Evolutionary conservation across 768 basidiomycete genomes (phyloP), one percentile per base, ranked within the genome.

Genomic region (Termitomyces sp.): DNA sequence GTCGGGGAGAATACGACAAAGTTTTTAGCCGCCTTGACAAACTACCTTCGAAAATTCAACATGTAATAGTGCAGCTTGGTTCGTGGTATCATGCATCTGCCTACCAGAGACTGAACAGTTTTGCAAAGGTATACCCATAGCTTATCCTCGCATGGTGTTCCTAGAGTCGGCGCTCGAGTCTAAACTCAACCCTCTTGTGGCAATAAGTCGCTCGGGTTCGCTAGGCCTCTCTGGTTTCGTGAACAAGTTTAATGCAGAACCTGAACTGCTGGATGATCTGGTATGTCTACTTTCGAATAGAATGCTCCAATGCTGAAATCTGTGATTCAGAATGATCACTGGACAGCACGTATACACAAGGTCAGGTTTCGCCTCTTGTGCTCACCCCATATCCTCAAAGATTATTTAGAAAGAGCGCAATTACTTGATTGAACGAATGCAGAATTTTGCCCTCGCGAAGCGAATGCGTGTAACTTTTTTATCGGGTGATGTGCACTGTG

Each of bases 71-170:
- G 42, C 90, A 91, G 63, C 67, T 94, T 24, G 95, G 95, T 81
- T 65, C 42, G 53, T 55, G 16, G n/a, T n/a, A n/a, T 5, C 20
- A n/a, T 49, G 29, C 42, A 22, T 6, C 58, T 18, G 50, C 54
- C 57, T 14, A 61, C 46, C 9, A 4, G 32, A 12, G 24, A 42
- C 52, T 60, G 57, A 55, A 16, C 9, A 14, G 47, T 54, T 20
- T 24, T 5, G 41, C 4, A 29, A 54, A 87, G 86, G 86, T 1
- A 83, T 91, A 53, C 90, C 89, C 0, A 87, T 94, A 60, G 92
- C 92, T 5, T 98, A 98, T 68, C 96, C 96, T 31, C 87, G 95
- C 51, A 86, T 94, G 85, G 90, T 91, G 2, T 94, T 96, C 69
- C 73, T 97, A 61, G 96, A 91, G 69, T 75, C 72, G 24, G 82